Evolutionary conservation across 257 asterid genomes (phyloP).

Genomic region (Nyctanthes arbortristis): DNA sequence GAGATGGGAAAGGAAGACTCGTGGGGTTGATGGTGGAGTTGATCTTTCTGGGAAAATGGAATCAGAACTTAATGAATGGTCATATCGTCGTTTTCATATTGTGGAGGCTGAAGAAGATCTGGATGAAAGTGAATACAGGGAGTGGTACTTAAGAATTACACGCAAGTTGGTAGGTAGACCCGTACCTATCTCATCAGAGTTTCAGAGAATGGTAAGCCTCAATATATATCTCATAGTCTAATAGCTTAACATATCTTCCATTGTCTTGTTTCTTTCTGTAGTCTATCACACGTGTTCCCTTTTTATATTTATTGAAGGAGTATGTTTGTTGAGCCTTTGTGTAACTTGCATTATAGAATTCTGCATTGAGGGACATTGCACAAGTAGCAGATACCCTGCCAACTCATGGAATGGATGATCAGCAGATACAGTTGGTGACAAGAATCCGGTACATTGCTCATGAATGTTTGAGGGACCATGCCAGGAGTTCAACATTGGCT

Average conservation of each 20-base stretch:
- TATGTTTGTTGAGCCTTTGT: conserved; percentile 22
- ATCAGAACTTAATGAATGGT: conserved; percentile 84
- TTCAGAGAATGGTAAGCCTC: conserved; percentile 76
- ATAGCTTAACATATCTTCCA: not conserved
- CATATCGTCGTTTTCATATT: conserved; percentile 66
- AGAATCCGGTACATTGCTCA: conserved; percentile 70
- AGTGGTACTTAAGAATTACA: conserved; percentile 74
- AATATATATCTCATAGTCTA: conserved; percentile 3
- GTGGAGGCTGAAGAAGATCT: conserved; percentile 84
- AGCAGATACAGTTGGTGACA: conserved; percentile 66
- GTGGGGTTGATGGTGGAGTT: conserved; percentile 96
- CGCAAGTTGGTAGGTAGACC: conserved; percentile 89
- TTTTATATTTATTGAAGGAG: not conserved
- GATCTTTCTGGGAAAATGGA: conserved; percentile 86
- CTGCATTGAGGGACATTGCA: conserved; percentile 82
- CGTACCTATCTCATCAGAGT: conserved; percentile 85
- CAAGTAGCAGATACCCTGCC: conserved; percentile 70
- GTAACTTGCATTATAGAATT: conserved; percentile 40
- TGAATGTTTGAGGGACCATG: conserved; percentile 76
- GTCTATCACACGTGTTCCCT: not conserved
- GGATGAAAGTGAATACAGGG: conserved; percentile 83
- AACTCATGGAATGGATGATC: conserved; percentile 86
- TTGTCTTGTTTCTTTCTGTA: not conserved
- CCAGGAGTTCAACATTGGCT: conserved; percentile 38
- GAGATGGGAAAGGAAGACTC: conserved; percentile 93